Evolutionary conservation across 2,329 filamentous ascomycete species (phyloP), one percentile per base, ranked within the genome.

Genomic region (Stagonosporopsis cucurbitacearum): DNA sequence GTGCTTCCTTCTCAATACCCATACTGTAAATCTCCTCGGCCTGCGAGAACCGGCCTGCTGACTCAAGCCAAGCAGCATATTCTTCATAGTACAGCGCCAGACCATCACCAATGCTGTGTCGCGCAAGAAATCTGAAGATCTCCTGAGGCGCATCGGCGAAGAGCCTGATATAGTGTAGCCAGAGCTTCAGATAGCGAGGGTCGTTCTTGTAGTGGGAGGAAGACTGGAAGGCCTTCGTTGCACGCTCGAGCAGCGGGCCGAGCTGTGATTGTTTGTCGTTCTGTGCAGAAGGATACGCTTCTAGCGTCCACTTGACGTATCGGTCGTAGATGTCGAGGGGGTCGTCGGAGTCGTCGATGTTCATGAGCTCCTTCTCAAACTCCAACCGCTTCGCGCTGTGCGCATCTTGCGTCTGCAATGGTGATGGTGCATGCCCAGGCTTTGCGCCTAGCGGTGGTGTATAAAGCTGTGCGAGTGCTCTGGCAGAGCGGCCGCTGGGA

Each of bases 11-110:
- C 74, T 97, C 91, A 50, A 99, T 89, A 2, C 95, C 95, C 62
- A 96, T 81, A 66, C 88, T 88, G 74, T 96, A 98, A 0, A 99
- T 90, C 75, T 99, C 95, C 66, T 96, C 92, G 0, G 95, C 94
- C 75, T 99, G 95, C 20, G 82, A 84, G 90, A 92, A 97, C 61
- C 94, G 83, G 13, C 87, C 90, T 6, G 88, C 90, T 32, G 86
- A 82, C 78, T 99, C 95, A 6, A 99, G 81, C 91, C 93, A 98
- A 1, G 87, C 89, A 1, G 95, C 93, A 72, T 96, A 99, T 71
- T 98, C 95, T 74, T 99, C 95, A 76, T 99, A 99, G 75, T 92
- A 99, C 3, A 98, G 80, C 1, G 95, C 95, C 2, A 99, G 83
- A 0, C 83, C 81, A 69, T 97, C 92, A 58, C 94, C 95, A 57